Evolutionary conservation across 2,329 filamentous ascomycete genomes (phyloP).

Genomic region (Amauroascus niger): DNA sequence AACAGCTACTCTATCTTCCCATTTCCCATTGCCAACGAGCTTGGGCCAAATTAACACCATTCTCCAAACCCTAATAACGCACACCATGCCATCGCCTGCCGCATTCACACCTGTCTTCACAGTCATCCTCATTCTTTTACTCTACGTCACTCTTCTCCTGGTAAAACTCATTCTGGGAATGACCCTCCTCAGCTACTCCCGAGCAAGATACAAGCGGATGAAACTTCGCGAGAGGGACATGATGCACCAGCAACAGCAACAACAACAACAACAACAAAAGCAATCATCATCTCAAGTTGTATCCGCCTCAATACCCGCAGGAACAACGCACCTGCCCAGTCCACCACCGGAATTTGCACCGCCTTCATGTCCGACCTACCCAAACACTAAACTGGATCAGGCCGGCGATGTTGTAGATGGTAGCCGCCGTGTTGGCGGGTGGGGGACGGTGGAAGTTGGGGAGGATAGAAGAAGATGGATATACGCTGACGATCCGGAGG

Average conservation of each 20-base stretch:
- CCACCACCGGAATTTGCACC: conserved; percentile 22
- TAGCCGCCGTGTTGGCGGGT: conserved; percentile 67
- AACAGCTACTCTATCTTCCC: conserved; percentile 24
- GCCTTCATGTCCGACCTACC: conserved; percentile 23
- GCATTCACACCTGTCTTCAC: conserved; percentile 46
- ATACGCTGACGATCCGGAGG: conserved; percentile 73
- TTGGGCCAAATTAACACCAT: conserved; percentile 19
- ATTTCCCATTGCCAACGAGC: conserved; percentile 4
- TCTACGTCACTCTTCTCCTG: conserved; percentile 75
- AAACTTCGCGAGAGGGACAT: conserved; percentile 51
- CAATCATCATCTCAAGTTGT: conserved; percentile 3
- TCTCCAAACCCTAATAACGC: conserved; percentile 34
- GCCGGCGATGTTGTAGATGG: conserved; percentile 51
- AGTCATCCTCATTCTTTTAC: conserved; percentile 71
- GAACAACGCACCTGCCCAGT: conserved; percentile 8
- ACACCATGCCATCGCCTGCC: conserved; percentile 35
- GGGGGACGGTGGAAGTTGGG: conserved; percentile 75
- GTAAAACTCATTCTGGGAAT: conserved; percentile 82
- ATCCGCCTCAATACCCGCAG: conserved; percentile 2
- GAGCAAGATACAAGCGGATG: conserved; percentile 72
- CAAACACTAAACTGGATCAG: conserved; percentile 36
- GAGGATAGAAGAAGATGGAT: conserved; percentile 81
- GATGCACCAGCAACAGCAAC: conserved; percentile 11
- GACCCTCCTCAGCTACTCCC: conserved; percentile 67
- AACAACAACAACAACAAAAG: conserved; percentile 5